Evolutionary conservation across 805 yeast species (phyloP), one percentile per base, ranked within the genome.

Genomic region (Metschnikowia santaceciliae): DNA sequence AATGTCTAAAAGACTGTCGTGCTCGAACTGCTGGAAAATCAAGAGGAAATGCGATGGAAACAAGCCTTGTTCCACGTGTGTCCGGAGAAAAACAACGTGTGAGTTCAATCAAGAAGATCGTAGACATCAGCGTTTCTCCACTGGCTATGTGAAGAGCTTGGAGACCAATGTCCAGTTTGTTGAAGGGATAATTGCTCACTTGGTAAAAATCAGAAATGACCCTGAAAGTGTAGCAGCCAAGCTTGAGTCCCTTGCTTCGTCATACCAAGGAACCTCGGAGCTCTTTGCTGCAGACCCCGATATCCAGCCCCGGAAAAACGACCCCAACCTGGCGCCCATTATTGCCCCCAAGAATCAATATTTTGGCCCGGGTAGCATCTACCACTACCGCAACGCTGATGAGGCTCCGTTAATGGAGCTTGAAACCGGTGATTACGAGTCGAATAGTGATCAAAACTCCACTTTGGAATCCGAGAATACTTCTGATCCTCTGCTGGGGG

Each of bases 41-140:
- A 58, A 58, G 47, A 55, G 61, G 3, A 54, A 50, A 45, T 58
- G 61, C 36, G 61, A 54, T 46, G 61, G 61, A 34, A 53, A 49
- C 14, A 37, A 49, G 34, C 61, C 61, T 3, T 58, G 61, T 41
- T 44, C 52, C 38, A 56, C 51, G 42, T 58, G 61, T 30, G 38
- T 47, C 17, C 51, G 48, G 39, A 46, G 52, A 30, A 52, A 51
- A 32, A 42, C 49, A 15, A 32, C 26, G 13, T 58, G 61, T 37
- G 58, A 56, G 36, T 58, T 54, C 23, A 55, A 49, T 35, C 55
- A 54, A 37, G 49, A 50, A 32, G 61, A 58, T 40, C 42, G 53
- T 13, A 54, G 61, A 22, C 50, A 54, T 4, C 60, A 56, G 47
- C 46, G 61, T 34, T 56, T 45, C 33, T 58, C 61, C 14, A 36